A percentile compares a stretch with the other conserved stretches of the same genome.
phyloP scores from a whole-genome alignment of 192 early-diverging fungal species.

The Rhizoclosmatium globosum region DNA sequence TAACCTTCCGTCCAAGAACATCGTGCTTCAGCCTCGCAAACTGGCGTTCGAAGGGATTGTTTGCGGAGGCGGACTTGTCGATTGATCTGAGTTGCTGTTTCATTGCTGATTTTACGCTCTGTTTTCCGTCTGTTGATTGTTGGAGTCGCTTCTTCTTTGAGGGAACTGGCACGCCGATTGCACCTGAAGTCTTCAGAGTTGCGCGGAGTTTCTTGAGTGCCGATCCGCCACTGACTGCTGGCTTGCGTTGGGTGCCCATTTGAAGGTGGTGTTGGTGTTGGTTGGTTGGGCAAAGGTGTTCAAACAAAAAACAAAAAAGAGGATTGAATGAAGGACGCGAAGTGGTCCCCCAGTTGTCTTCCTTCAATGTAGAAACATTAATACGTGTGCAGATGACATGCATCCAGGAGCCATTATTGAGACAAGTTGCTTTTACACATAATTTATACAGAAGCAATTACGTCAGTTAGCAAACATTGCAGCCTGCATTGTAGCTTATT shows the following conservation, averaged over 20 bases:
- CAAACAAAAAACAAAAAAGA: slow-evolving; percentile 19
- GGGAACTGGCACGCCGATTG: slow-evolving; percentile 66
- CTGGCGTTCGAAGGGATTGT: slow-evolving; percentile 94
- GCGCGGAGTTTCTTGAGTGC: slow-evolving; percentile 85
- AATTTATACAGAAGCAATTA: no score
- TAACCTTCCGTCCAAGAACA: slow-evolving; percentile 81
- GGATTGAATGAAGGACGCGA: background rate
- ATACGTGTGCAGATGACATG: no score
- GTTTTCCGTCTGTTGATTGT: slow-evolving; percentile 20
- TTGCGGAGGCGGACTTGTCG: slow-evolving; percentile 28
- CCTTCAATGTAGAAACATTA: no score
- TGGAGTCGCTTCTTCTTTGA: slow-evolving; percentile 48
- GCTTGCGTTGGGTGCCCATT: background rate
- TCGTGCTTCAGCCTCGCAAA: slow-evolving; percentile 82
- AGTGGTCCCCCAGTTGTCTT: no score
- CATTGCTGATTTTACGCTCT: slow-evolving; percentile 53
- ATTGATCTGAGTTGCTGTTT: slow-evolving; percentile 32
- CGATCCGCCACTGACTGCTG: slow-evolving; percentile 53
- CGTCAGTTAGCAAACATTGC: no score
- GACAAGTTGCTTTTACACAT: no score
- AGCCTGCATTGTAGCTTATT: no score
- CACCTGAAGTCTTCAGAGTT: slow-evolving; percentile 78
- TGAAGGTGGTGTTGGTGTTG: background rate
- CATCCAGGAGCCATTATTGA: no score
- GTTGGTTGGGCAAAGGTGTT: background rate